Conservation (phyloP, 148 eudicot genomes). For the Pharnaceum exiguum region DNA sequence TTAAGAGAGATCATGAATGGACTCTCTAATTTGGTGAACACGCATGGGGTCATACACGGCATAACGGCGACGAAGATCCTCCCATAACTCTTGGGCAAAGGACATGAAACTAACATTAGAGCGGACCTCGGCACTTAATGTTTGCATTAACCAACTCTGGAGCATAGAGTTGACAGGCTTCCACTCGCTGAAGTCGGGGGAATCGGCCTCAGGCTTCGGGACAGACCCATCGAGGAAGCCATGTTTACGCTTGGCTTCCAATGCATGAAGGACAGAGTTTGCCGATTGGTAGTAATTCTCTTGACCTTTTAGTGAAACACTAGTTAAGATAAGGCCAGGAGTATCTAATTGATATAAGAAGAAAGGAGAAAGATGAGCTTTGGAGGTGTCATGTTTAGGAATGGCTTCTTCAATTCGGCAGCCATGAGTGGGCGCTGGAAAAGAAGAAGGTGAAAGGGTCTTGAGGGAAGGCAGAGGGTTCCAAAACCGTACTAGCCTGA, state of each 20-base stretch:
- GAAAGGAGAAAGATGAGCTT: neutral
- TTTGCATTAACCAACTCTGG: neutral
- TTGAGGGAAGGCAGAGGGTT: too few relatives aligned
- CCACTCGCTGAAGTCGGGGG: constrained; percentile 1
- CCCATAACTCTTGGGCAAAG: neutral
- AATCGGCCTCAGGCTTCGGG: neutral
- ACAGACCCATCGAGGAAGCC: neutral
- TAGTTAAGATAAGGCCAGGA: neutral
- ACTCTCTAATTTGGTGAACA: neutral
- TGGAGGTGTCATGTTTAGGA: too few relatives aligned
- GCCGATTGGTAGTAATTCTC: neutral
- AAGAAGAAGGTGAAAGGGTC: too few relatives aligned
- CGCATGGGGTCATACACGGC: neutral
- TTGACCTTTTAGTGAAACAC: neutral
- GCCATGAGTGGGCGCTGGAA: too few relatives aligned
- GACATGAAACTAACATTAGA: neutral
- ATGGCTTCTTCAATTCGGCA: neutral
- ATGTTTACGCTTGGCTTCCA: neutral
- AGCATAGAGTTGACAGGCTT: constrained; percentile 5
- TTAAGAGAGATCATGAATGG: neutral
- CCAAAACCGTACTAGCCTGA: too few relatives aligned
- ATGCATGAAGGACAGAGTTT: neutral
- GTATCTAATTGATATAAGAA: neutral
- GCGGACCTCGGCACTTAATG: neutral
- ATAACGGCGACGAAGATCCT: neutral